Evolutionary conservation across 129 eudicot species (phyloP), one percentile per base, ranked within the genome.

Genomic region (Flaveria bidentis): DNA sequence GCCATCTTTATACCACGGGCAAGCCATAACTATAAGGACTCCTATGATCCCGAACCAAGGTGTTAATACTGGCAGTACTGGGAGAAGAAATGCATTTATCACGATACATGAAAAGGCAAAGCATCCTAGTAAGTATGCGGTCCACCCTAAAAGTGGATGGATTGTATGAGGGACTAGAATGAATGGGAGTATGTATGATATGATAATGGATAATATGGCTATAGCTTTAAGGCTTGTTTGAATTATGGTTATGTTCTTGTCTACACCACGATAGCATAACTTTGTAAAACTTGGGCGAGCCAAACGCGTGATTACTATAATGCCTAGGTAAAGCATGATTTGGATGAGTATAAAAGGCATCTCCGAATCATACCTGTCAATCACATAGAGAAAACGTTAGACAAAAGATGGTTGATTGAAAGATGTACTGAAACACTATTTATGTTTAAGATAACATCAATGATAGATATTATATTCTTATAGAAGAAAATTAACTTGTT

Each of bases 61-160:
- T 0, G 80, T 74, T 15, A 91, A 53, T n/a, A 91, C 88, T 3
- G 90, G 87, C 44, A 86, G 26, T 49, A 80, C 73, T 17, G 98
- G 98, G 9, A 94, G 85, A 28, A 78, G 71, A 74, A 94, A 91
- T 3, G 76, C 87, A 30, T 80, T 89, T 1, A 74, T 64, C 6
- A 88, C 85, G 44, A 89, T 76, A 36, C 69, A 87, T n/a, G 86
- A 88, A 11, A 94, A 79, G 0, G 96, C 77, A 9, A 89, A 78
- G 4, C 86, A 75, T 6, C 97, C 97, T 2, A 91, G 63, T 25
- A 94, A 63, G 81, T 91, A 94, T 56, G 84, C 73, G 3, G 79
- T 63, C 98, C 98, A 94, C 22, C 98, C 98, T 1, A 91, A 12
- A 0, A 91, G 11, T 0, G 98, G 98, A 76, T 94, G 98, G 36